Evolutionary conservation across 805 yeast genomes (phyloP).

Genomic region (Debaryomyces tyrocola): DNA sequence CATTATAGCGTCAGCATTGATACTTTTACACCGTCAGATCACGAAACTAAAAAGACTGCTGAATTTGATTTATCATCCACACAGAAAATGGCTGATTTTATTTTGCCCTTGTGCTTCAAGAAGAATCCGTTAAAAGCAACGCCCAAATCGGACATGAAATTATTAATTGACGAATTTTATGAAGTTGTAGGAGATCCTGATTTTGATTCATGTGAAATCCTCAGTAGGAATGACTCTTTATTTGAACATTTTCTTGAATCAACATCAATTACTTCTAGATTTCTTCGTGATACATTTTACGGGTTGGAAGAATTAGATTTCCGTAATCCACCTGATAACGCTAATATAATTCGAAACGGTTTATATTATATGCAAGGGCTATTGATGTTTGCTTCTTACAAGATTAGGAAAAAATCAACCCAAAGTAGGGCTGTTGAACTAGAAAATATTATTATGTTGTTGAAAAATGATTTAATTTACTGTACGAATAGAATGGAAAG

Average conservation of each 20-base stretch:
- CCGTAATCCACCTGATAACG: constrained; percentile 21
- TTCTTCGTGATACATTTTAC: constrained; percentile 50
- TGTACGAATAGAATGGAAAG: constrained; percentile 73
- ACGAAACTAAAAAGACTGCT: constrained; percentile 39
- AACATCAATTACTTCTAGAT: constrained; percentile 41
- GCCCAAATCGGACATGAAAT: constrained; percentile 71
- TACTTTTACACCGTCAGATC: constrained; percentile 64
- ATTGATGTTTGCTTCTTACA: constrained; percentile 66
- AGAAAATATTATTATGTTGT: constrained; percentile 66
- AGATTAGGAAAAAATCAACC: constrained; percentile 67
- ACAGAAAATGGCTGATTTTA: constrained; percentile 42
- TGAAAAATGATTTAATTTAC: constrained; percentile 65
- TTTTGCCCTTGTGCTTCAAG: constrained; percentile 55
- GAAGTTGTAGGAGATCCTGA: constrained; percentile 72
- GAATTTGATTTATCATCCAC: constrained; percentile 30
- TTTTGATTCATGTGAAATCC: constrained; percentile 35
- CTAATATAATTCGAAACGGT: constrained; percentile 47
- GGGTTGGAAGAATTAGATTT: constrained; percentile 43
- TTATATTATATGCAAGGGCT: constrained; percentile 71
- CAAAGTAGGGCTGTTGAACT: constrained; percentile 83
- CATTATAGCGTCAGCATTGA: constrained; percentile 65
- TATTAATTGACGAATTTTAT: constrained; percentile 66
- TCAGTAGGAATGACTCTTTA: constrained; percentile 46
- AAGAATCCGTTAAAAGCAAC: constrained; percentile 59
- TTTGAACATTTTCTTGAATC: constrained; percentile 49